Base-by-base conservation (phyloP, 1,284 basidiomycete species). In the Ganoderma sinense region DNA sequence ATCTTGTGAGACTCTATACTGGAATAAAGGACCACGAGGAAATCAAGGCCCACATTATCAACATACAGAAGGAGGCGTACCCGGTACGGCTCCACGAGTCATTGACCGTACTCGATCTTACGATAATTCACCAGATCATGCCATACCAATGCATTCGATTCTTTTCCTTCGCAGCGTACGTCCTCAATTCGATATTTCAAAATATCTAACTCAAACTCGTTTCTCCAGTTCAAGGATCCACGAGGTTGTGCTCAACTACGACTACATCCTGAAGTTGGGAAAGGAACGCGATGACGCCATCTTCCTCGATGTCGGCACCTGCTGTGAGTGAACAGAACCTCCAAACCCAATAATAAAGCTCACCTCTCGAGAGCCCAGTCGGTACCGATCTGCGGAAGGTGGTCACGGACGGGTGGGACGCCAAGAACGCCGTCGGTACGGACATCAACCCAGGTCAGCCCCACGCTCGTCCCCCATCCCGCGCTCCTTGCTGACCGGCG, bases 231-330 rank as follows among this genome's bases (percentile, higher is more conserved):
- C 75, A 36, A 71, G 69, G 36, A 68, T 86, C 33, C 78, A 81
- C 6, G 48, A 51, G 5, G 79, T 76, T 8, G 73, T 83, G 16
- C 84, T 84, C 7, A 81, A 76, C 0, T 89, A 89, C 75, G 67
- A 75, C 2, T 76, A 81, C n/a, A 81, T 82, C 8, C 73, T 88
- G 2, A 74, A 81, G 58, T 76, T 88, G 1, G 78, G 79, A 0
- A 76, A 77, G 31, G 77, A 81, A 2, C 82, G 80, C 29, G 69
- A 79, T n/a, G 78, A 80, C 53, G 84, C 86, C 7, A 82, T 89
- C 43, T 77, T 87, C n/a, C 78, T 89, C 4, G 82, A 84, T 64
- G 72, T 83, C 31, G 82, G 80, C 0, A 87, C 86, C 69, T 87
- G 85, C 73, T 86, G 87, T 88, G 68, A 74, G 85, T 62, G 14